Conservation (phyloP, 495 filamentous ascomycete genomes). For the Penicillium arizonense region DNA sequence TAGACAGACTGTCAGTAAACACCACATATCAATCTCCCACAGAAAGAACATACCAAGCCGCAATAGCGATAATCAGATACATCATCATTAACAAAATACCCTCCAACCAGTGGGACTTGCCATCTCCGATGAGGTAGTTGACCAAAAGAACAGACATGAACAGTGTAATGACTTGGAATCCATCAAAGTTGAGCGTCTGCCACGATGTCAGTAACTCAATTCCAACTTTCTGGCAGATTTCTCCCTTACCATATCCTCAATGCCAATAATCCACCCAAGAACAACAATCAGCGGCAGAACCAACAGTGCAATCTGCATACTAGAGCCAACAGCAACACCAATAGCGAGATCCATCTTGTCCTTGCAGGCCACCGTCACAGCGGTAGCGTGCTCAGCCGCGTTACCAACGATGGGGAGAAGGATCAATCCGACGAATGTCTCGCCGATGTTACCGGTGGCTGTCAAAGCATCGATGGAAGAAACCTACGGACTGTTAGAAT, state of each 20-base stretch:
- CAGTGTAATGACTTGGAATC: conserved; percentile 75
- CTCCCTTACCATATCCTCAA: conserved; percentile 38
- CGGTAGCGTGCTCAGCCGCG: conserved; percentile 83
- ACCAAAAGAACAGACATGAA: conserved; percentile 76
- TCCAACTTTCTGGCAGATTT: too few relatives aligned
- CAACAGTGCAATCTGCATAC: conserved; percentile 83
- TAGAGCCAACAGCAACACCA: conserved; percentile 79
- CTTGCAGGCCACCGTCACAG: conserved; percentile 82
- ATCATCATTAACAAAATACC: conserved; percentile 71
- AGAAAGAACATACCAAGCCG: conserved; percentile 46
- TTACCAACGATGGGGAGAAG: conserved; percentile 89
- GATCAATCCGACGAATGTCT: conserved; percentile 82
- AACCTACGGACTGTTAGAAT: conserved; percentile 33
- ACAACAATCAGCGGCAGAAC: conserved; percentile 76
- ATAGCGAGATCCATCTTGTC: conserved; percentile 91
- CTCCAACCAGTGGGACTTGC: conserved; percentile 66
- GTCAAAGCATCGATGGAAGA: conserved; percentile 73
- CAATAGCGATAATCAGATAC: conserved; percentile 69
- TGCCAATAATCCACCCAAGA: conserved; percentile 74
- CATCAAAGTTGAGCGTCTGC: conserved; percentile 77
- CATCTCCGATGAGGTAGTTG: conserved; percentile 74
- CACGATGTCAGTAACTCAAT: conserved; percentile 14
- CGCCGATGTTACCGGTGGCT: conserved; percentile 49
- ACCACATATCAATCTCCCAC: background rate
- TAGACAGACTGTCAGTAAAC: background rate